Conservation (phyloP, 2,329 filamentous ascomycete genomes). For the Thielaviopsis cerberus region DNA sequence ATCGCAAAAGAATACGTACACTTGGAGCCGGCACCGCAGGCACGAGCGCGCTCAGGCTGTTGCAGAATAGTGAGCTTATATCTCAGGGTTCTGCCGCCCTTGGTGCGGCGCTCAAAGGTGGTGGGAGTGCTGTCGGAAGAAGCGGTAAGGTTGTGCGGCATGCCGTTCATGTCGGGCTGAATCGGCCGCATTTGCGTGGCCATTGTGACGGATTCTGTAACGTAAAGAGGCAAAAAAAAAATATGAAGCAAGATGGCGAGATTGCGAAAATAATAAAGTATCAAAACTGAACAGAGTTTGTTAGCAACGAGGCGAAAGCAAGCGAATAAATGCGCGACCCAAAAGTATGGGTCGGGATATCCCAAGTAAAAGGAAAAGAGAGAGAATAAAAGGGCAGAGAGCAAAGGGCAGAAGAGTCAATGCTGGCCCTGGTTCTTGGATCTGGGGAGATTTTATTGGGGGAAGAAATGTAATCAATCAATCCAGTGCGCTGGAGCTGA, state of each 20-base stretch:
- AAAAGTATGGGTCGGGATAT: neutral
- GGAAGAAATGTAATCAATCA: neutral
- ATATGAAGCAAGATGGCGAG: neutral
- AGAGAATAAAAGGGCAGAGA: neutral
- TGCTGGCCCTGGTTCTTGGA: neutral
- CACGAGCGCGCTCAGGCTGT: slow-evolving; percentile 82
- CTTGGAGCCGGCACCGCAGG: slow-evolving; percentile 88
- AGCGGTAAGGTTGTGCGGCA: neutral
- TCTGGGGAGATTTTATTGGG: neutral
- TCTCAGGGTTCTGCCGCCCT: slow-evolving; percentile 56
- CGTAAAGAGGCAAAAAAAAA: neutral
- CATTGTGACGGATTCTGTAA: neutral
- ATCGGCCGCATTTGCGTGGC: slow-evolving; percentile 11
- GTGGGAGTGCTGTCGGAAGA: neutral
- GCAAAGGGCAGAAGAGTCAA: neutral
- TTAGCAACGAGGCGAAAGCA: neutral
- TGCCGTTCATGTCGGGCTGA: slow-evolving; percentile 3
- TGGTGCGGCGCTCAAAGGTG: slow-evolving; percentile 32
- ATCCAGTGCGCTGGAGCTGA: neutral
- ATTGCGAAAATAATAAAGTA: neutral
- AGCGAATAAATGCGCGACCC: neutral
- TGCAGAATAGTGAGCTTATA: slow-evolving; percentile 78
- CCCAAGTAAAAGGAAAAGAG: neutral
- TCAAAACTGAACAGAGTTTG: neutral
- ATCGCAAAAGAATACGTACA: slow-evolving; percentile 37